Percentiles rank a stretch among this genome's conserved stretches.
These are phyloP conservation scores for Trichoderma arundinaceum DNA, from an alignment of 2,329 filamentous ascomycete genomes.

Conservation along the genomic window DNA sequence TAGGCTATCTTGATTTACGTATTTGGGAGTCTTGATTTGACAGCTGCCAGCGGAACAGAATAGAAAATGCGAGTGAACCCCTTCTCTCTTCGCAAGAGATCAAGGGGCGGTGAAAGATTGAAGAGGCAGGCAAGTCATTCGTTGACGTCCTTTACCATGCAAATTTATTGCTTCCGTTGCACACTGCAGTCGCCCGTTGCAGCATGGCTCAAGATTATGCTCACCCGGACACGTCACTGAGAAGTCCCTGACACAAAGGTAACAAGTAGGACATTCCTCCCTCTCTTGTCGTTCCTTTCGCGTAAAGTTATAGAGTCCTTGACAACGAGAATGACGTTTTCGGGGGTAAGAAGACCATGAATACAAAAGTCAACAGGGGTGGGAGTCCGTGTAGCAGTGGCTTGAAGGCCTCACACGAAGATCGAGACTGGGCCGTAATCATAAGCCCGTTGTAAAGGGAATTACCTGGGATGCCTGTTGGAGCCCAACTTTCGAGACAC, in stretches of 20 bases:
- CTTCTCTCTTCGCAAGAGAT: background rate
- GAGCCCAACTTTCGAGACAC: background rate
- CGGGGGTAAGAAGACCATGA: background rate
- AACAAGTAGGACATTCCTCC: background rate
- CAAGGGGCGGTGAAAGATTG: background rate
- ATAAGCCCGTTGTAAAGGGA: too few relatives aligned
- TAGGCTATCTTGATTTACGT: background rate
- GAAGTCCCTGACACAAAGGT: conserved; percentile 1
- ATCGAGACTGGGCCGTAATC: background rate
- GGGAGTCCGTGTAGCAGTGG: background rate
- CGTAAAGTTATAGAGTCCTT: background rate
- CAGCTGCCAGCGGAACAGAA: background rate
- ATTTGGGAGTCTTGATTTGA: background rate
- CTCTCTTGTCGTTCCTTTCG: background rate
- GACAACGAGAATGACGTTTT: background rate
- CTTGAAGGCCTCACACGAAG: background rate
- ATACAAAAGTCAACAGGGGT: background rate
- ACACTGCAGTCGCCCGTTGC: conserved; percentile 25
- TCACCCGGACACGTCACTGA: conserved; percentile 14
- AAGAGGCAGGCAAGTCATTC: background rate
- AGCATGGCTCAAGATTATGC: conserved; percentile 30
- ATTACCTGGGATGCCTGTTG: background rate
- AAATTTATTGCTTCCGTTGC: conserved; percentile 12
- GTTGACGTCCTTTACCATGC: background rate
- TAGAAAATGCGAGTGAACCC: background rate